Evolutionary conservation across 805 yeast genomes (phyloP).

Genomic region (Starmerella floris): DNA sequence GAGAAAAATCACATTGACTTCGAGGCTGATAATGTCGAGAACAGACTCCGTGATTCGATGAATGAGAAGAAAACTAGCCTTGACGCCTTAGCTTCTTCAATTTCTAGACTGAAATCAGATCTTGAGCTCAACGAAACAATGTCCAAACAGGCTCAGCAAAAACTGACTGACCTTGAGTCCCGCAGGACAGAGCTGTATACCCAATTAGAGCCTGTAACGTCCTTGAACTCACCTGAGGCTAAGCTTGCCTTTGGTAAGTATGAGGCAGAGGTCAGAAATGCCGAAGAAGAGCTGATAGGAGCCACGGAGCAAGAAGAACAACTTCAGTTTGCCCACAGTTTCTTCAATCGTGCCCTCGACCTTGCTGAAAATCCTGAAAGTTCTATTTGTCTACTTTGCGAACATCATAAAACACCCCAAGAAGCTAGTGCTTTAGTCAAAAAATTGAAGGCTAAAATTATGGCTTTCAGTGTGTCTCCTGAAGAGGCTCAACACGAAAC

Average conservation of each 20-base stretch:
- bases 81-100: neutral
- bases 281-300: conserved; percentile 48
- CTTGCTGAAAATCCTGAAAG: conserved; percentile 37
- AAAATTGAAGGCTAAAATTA: conserved; percentile 25
- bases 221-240: no score
- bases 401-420: conserved; percentile 42
- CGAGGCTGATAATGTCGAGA: neutral
- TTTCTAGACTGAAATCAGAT: neutral
- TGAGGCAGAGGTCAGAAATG: conserved; percentile 27
- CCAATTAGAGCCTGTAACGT: neutral
- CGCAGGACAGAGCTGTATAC: neutral
- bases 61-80: neutral
- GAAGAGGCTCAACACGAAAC: conserved; percentile 28
- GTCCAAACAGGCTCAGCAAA: neutral
- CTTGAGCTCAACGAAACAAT: neutral
- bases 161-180: neutral
- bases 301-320: conserved; percentile 56
- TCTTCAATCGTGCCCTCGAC: conserved; percentile 55
- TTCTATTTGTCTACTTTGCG: conserved; percentile 59
- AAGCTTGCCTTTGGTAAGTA: conserved; percentile 16
- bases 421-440: conserved; percentile 18
- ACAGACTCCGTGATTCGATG: neutral
- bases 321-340: conserved; percentile 52
- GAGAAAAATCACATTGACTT: neutral
- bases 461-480: conserved; percentile 27